A percentile compares a stretch with the other conserved stretches of the same genome.
Evolutionary conservation across 352 stramenopile genomes (phyloP).

Genomic region (Globisporangium cederbergense): DNA sequence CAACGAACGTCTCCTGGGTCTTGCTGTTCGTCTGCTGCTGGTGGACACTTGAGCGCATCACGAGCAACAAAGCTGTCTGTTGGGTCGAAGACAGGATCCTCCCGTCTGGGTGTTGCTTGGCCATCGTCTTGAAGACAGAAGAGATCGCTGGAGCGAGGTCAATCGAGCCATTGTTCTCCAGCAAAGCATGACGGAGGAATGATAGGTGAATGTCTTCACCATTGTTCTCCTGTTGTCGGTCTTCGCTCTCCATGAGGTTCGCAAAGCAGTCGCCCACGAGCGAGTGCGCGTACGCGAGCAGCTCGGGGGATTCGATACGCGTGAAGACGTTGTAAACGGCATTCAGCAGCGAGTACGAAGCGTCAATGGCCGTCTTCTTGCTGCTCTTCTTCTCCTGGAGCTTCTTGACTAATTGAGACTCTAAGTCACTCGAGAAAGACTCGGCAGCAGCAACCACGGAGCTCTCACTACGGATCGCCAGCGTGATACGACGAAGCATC

Average conservation of each 20-base stretch:
- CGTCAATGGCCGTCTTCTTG: not conserved
- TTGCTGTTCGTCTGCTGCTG: constrained; percentile 5
- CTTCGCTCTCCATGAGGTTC: constrained; percentile 7
- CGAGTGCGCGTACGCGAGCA: constrained; percentile 9
- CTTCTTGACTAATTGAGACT: constrained; percentile 4
- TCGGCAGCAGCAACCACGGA: not conserved
- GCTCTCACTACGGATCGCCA: constrained; percentile 12
- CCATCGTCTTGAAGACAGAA: constrained; percentile 27
- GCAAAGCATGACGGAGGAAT: constrained; percentile 20
- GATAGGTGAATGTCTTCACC: constrained; percentile 5
- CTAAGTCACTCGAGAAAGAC: constrained; percentile 9
- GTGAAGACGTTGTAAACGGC: constrained; percentile 18
- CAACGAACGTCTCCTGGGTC: constrained; percentile 5
- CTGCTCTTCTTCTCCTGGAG: not conserved
- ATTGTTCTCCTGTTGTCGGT: not conserved
- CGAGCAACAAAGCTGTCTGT: constrained; percentile 32
- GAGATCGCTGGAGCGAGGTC: constrained; percentile 7
- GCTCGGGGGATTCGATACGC: constrained; percentile 14
- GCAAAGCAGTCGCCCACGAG: constrained; percentile 12
- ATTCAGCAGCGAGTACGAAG: constrained; percentile 10
- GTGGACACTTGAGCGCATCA: constrained; percentile 22
- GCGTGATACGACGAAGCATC: constrained; percentile 16
- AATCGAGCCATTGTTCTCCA: not conserved
- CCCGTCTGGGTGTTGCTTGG: constrained; percentile 19
- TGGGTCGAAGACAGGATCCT: constrained; percentile 27